Evolutionary conservation across 2,329 filamentous ascomycete species (phyloP).

Genomic region (Aspergillus sp.): DNA sequence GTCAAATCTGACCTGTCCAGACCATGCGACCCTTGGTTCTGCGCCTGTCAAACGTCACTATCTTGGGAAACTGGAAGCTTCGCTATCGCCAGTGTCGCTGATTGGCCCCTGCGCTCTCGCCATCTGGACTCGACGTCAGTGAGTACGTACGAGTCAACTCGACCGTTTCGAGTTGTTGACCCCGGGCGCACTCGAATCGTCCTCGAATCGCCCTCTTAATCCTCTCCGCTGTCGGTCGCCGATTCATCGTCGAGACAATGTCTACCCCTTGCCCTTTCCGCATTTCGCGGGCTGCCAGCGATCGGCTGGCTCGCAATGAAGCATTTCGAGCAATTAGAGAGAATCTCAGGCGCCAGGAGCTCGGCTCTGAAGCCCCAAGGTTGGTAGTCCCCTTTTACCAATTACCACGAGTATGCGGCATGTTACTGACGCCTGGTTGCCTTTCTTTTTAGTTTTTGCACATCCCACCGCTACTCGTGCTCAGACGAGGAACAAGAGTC

Average conservation of each 20-base stretch:
- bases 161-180: neutral
- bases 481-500: constrained; percentile 31
- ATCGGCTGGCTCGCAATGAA: constrained; percentile 35
- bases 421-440: constrained; percentile 9
- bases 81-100: constrained; percentile 10
- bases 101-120: constrained; percentile 12
- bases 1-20: constrained; percentile 12
- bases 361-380: constrained; percentile 35
- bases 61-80: constrained; percentile 8
- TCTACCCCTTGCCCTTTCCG: constrained; percentile 29
- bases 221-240: neutral
- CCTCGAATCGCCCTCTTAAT: neutral
- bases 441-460: constrained; percentile 38
- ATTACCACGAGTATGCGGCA: neutral
- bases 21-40: constrained; percentile 25
- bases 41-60: constrained; percentile 7
- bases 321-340: constrained; percentile 35
- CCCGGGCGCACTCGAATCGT: neutral
- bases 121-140: constrained; percentile 16
- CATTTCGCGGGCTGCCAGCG: constrained; percentile 31
- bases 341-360: constrained; percentile 36
- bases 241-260: constrained; percentile 7
- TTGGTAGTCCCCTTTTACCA: constrained; percentile 12
- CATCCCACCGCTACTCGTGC: constrained; percentile 34
- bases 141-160: neutral